Conservation (phyloP, 2,329 filamentous ascomycete genomes). For the Sporothrix curviconia region DNA sequence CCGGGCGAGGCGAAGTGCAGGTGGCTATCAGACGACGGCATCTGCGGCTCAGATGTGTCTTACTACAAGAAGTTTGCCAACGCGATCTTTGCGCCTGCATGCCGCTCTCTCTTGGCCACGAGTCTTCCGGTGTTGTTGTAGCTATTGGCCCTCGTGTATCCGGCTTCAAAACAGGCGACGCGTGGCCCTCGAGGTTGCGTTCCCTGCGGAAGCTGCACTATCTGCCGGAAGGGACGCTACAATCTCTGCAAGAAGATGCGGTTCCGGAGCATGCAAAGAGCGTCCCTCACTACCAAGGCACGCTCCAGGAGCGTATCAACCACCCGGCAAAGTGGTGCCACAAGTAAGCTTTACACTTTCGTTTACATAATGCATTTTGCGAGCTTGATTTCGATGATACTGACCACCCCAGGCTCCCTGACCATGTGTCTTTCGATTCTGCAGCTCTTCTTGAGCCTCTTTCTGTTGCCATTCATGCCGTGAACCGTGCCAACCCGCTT, state of each 20-base stretch:
- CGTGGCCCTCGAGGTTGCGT: slow-evolving; percentile 52
- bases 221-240: slow-evolving; percentile 49
- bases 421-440: slow-evolving; percentile 51
- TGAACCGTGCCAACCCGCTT: slow-evolving; percentile 47
- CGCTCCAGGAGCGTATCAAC: slow-evolving; percentile 56
- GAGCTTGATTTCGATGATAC: neutral
- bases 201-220: slow-evolving; percentile 45
- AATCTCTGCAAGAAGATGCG: slow-evolving; percentile 57
- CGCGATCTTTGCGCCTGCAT: slow-evolving; percentile 59
- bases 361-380: neutral
- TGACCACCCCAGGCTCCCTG: slow-evolving; percentile 44
- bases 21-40: slow-evolving; percentile 58
- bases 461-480: slow-evolving; percentile 55
- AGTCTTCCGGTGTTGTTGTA: slow-evolving; percentile 53
- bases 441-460: slow-evolving; percentile 57
- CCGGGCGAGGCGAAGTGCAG: slow-evolving; percentile 51
- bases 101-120: slow-evolving; percentile 59
- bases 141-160: slow-evolving; percentile 46
- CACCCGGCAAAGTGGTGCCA: slow-evolving; percentile 57
- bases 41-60: slow-evolving; percentile 64
- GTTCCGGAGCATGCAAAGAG: slow-evolving; percentile 57
- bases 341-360: slow-evolving; percentile 38
- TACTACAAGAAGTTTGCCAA: slow-evolving; percentile 70
- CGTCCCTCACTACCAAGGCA: slow-evolving; percentile 58
- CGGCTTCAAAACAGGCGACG: slow-evolving; percentile 50